Base-by-base conservation (phyloP, 2,329 filamentous ascomycete species). In the Rhynchosporium secalis region DNA sequence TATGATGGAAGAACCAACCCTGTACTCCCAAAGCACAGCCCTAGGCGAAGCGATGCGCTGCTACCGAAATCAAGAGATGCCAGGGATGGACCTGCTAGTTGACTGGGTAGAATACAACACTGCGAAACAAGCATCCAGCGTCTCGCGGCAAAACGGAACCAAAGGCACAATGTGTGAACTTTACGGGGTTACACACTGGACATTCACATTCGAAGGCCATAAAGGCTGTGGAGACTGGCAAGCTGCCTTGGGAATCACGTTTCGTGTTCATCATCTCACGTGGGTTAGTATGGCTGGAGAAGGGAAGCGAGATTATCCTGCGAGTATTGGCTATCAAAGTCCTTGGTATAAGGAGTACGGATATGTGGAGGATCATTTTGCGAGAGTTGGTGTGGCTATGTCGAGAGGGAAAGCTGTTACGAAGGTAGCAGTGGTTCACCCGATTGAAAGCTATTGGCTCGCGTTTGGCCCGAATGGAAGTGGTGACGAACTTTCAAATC, bases 151-250 rank as follows among this genome's bases (percentile, higher is more conserved):
- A 56, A 72, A 69, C 28, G 73, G 73, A 0, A 56, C 61, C 2
- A 65, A 69, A 46, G 73, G 72, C 1, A 66, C 68, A 10, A 71
- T 74, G 71, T 69, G 64, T 54, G 72, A 74, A 61, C 70, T 73
- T 5, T 73, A 74, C 49, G 73, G 72, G 10, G 70, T 70, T 33
- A 73, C 72, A 4, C 69, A 73, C 58, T 75, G 72, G 72, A 66
- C 66, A 29, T 75, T 74, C 41, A 71, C 71, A 28, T 74, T 75
- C 8, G 71, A 73, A 57, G 73, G 71, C 0, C 73, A 75, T 54
- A 75, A 74, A 66, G 72, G 71, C 3, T 71, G 69, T 38, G 73
- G 73, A 13, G 73, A 75, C 62, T 75, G 73, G 73, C 73, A 75
- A 58, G 73, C 73, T 8, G 73, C 72, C 0, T 66, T 75, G 3